Evolutionary conservation across 768 basidiomycete species (phyloP), one percentile per base, ranked within the genome.

Genomic region (Boletus fagicola): DNA sequence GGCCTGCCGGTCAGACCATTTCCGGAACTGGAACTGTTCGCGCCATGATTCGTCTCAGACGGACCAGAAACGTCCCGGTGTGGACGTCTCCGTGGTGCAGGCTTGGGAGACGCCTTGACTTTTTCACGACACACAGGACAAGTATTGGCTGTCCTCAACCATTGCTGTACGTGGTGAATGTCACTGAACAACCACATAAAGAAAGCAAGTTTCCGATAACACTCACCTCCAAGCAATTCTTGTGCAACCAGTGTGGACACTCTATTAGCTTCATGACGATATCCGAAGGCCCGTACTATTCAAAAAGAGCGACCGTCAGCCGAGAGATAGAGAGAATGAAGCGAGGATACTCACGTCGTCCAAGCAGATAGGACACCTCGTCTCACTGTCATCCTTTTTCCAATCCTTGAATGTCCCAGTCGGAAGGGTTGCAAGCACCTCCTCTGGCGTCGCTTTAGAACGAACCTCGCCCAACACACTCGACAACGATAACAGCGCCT

Each of bases 211-310:
- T 13, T 12, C 4, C 20, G 40, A 57, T 51, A 30, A 26, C 5
- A 48, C 81, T n/a, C 51, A 90, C 90, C 76, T 87, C 78, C 28
- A 93, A 70, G 74, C 91, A 93, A 20, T 76, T 78, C 65, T 85
- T 83, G 69, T 93, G 91, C 61, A 92, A 72, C 89, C 90, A 93
- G 71, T 93, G 91, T 1, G 83, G 72, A 60, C 91, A 93, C 51
- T 84, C 84, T 26, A 79, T 74, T 7, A 91, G 78, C 61, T 85
- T 89, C 53, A 86, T 77, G 10, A 91, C 79, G 3, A 75, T 63
- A 62, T 92, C 90, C n/a, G 71, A 68, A 3, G 79, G 75, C 51
- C 76, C 73, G 61, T 92, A 93, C 90, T 92, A 53, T 47, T 58
- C 45, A 45, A 56, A 44, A 62, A 30, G 49, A 33, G 38, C 16